Percentiles rank a stretch among this genome's conserved stretches.
phyloP scores from a whole-genome alignment of 805 yeast genomes.

The Barnettozyma populi region DNA sequence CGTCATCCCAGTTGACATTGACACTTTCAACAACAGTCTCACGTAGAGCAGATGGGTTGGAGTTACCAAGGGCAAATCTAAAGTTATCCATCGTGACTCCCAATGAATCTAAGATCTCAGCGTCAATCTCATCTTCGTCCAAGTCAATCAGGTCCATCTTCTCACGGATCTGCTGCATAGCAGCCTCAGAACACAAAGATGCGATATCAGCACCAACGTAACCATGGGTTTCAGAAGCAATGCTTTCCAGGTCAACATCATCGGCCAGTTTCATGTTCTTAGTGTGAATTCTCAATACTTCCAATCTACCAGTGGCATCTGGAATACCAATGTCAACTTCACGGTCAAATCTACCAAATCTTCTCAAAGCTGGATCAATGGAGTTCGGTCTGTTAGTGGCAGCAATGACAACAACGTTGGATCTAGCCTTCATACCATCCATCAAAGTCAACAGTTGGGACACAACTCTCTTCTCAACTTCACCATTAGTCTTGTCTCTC shows the following conservation, averaged over 20 bases:
- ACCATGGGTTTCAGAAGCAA: slow-evolving; percentile 98
- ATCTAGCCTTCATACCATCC: slow-evolving; percentile 99
- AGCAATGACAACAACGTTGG: slow-evolving; percentile 96
- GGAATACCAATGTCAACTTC: slow-evolving; percentile 93
- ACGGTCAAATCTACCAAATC: slow-evolving; percentile 88
- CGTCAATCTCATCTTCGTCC: slow-evolving; percentile 95
- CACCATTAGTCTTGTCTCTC: slow-evolving; percentile 99
- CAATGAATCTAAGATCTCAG: slow-evolving; percentile 90
- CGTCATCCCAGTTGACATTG: slow-evolving; percentile 98
- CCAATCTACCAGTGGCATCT: slow-evolving; percentile 97
- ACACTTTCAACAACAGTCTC: slow-evolving; percentile 99
- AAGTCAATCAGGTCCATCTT: slow-evolving; percentile 97
- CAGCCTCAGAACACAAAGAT: slow-evolving; percentile 98
- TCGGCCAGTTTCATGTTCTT: slow-evolving; percentile 96
- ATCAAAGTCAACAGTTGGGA: slow-evolving; percentile 94
- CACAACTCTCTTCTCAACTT: slow-evolving; percentile 98
- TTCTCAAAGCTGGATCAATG: slow-evolving; percentile 72
- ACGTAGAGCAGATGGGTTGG: slow-evolving; percentile 98
- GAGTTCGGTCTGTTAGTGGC: slow-evolving; percentile 83
- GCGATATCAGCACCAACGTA: slow-evolving; percentile 99
- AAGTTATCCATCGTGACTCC: slow-evolving; percentile 99
- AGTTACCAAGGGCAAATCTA: slow-evolving; percentile 94
- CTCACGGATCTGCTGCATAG: slow-evolving; percentile 99
- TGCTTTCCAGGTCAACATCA: slow-evolving; percentile 92
- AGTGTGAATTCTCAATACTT: slow-evolving; percentile 94